Percentiles rank a stretch among this genome's conserved stretches.
These are phyloP conservation scores for Otatea glauca DNA, from an alignment of 176 grass and related monocot genomes.

Conservation along the genomic window DNA sequence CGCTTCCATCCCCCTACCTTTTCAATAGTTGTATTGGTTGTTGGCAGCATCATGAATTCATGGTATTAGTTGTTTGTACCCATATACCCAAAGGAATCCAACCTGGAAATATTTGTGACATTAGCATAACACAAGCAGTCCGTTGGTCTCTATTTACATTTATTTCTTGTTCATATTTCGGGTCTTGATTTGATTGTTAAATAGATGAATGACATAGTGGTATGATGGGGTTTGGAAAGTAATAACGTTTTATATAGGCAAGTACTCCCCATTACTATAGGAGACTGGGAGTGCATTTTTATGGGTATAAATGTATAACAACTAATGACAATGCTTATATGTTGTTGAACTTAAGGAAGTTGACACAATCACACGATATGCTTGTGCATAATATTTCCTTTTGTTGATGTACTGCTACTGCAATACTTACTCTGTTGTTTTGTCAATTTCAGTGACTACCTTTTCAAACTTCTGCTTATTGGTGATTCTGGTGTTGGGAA, in stretches of 20 bases:
- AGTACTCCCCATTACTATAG: background rate
- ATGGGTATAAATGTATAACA: background rate
- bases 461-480: conserved; percentile 74
- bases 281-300: background rate
- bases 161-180: background rate
- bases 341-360: background rate
- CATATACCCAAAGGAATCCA: background rate
- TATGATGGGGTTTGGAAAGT: background rate
- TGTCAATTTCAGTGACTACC: conserved; percentile 56
- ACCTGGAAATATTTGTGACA: background rate
- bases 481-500: conserved; percentile 76
- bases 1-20: background rate
- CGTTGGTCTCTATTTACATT: background rate
- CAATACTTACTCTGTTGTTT: background rate
- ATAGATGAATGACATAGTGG: background rate
- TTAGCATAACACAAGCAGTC: background rate
- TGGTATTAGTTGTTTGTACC: background rate
- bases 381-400: background rate
- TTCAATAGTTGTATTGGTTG: background rate
- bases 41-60: background rate
- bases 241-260: background rate
- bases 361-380: background rate
- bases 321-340: background rate
- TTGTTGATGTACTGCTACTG: background rate
- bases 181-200: background rate